Conservation (phyloP, 106 monocot species). For the Dactylorhiza incarnata region DNA sequence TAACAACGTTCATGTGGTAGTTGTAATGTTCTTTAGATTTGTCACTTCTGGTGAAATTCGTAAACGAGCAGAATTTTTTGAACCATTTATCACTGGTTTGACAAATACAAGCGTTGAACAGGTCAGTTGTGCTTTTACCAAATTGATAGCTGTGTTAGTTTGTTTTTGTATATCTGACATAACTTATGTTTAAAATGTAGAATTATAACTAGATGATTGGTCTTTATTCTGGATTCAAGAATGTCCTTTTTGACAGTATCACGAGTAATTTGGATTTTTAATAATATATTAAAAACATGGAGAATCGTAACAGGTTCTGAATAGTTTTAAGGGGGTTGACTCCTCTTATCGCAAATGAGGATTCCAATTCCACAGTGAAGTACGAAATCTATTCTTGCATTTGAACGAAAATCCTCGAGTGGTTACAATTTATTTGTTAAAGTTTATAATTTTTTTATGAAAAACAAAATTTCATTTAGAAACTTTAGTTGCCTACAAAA, state of each 20-base stretch:
- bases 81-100: constrained; percentile 71
- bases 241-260: not conserved
- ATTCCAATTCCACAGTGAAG: no score
- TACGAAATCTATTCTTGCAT: no score
- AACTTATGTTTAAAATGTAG: not conserved
- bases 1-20: constrained; percentile 25
- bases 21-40: constrained; percentile 95
- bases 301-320: not conserved
- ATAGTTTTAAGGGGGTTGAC: not conserved
- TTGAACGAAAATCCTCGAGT: no score
- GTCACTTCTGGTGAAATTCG: constrained; percentile 75
- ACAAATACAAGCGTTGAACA: constrained; percentile 53
- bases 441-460: no score
- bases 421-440: no score
- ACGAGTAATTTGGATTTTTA: not conserved
- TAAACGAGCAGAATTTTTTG: constrained; percentile 69
- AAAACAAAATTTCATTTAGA: no score
- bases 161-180: not conserved
- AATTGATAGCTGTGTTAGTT: not conserved
- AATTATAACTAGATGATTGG: not conserved
- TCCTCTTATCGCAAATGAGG: not conserved
- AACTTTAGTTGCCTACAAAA: no score
- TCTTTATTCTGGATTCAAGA: not conserved
- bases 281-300: not conserved
- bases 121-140: constrained; percentile 29